phyloP scores from a whole-genome alignment of 306 rosid species.

The Trifolium repens region DNA sequence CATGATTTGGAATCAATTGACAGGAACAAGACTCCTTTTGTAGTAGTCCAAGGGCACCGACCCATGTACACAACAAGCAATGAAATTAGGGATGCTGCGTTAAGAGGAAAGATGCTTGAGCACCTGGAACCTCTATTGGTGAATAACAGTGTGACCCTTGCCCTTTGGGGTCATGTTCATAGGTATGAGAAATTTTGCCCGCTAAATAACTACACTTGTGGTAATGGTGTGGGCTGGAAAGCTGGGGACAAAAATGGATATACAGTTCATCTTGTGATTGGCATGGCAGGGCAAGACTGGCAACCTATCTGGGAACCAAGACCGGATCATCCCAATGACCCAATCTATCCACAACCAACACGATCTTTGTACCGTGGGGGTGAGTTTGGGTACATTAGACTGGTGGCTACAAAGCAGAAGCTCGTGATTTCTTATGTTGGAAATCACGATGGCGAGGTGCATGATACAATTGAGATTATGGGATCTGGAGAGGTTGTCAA shows the following conservation, averaged over 20 bases:
- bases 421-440: constrained; percentile 74
- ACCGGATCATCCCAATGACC: constrained; percentile 60
- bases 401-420: constrained; percentile 73
- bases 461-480: constrained; percentile 66
- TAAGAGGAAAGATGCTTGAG: constrained; percentile 73
- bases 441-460: constrained; percentile 84
- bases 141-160: constrained; percentile 77
- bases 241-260: constrained; percentile 46
- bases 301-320: constrained; percentile 88
- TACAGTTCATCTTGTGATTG: constrained; percentile 87
- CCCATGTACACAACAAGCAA: constrained; percentile 94
- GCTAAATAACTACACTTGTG: constrained; percentile 76
- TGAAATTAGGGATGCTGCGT: constrained; percentile 62
- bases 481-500: constrained; percentile 65
- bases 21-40: constrained; percentile 70
- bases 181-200: constrained; percentile 90
- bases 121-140: constrained; percentile 85
- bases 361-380: constrained; percentile 81
- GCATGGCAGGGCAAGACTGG: constrained; percentile 97
- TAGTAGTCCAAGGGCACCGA: constrained; percentile 86
- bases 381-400: constrained; percentile 86
- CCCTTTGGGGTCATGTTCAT: constrained; percentile 95
- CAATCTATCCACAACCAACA: constrained; percentile 81
- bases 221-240: constrained; percentile 46
- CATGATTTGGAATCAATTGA: constrained; percentile 78